These are phyloP conservation scores for Candida anglica DNA, from an alignment of 805 yeast species.

Conservation along the genomic window DNA sequence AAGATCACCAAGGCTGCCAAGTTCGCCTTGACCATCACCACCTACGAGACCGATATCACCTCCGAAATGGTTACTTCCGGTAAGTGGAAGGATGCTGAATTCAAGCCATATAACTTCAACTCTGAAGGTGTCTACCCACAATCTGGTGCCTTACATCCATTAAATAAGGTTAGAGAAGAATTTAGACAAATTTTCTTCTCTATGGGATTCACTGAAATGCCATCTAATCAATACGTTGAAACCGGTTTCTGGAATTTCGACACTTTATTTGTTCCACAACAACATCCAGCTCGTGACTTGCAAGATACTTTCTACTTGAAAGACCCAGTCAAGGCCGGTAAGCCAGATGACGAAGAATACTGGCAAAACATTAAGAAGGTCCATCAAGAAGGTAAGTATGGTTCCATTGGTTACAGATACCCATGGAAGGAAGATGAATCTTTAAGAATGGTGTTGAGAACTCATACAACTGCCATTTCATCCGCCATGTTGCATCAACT, in stretches of 20 bases:
- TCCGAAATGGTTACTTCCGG: slow-evolving; percentile 85
- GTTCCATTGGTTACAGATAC: slow-evolving; percentile 97
- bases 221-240: slow-evolving; percentile 96
- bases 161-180: slow-evolving; percentile 95
- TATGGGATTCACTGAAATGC: slow-evolving; percentile 99
- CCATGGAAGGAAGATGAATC: slow-evolving; percentile 95
- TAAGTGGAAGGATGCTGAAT: slow-evolving; percentile 75
- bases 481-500: slow-evolving; percentile 81
- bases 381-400: slow-evolving; percentile 87
- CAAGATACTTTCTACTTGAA: slow-evolving; percentile 98
- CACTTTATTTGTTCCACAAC: slow-evolving; percentile 95
- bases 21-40: slow-evolving; percentile 75
- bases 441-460: slow-evolving; percentile 86
- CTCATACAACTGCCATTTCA: slow-evolving; percentile 96
- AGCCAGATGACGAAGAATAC: slow-evolving; percentile 78
- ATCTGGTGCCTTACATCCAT: slow-evolving; percentile 94
- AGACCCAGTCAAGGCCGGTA: slow-evolving; percentile 79
- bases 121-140: slow-evolving; percentile 87
- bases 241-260: slow-evolving; percentile 99
- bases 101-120: slow-evolving; percentile 94
- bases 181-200: slow-evolving; percentile 96
- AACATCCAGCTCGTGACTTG: slow-evolving; percentile 98
- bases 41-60: slow-evolving; percentile 89
- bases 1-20: slow-evolving; percentile 75
- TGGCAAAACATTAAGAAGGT: slow-evolving; percentile 76